Percentiles rank a stretch among this genome's conserved stretches.
These are phyloP conservation scores for Withania somnifera DNA, from an alignment of 305 asterid genomes.

Conservation along the genomic window DNA sequence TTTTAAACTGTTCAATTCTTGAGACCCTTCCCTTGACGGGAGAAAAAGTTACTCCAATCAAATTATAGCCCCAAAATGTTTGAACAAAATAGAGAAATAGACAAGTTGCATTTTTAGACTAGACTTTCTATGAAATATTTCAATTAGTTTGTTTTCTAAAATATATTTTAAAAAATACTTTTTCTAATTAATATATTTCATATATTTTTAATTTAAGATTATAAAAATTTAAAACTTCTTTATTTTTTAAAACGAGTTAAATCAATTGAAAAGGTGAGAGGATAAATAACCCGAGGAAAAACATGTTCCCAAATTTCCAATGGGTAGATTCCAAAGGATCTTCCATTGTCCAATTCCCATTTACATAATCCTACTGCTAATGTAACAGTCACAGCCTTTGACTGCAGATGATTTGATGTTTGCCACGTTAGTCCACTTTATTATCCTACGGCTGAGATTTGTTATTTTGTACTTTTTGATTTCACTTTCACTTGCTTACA, in stretches of 20 bases:
- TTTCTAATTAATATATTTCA: too few species aligned
- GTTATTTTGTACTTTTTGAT: not conserved
- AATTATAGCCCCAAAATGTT: not conserved
- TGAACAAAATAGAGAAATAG: not conserved
- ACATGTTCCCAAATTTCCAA: not conserved
- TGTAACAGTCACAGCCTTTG: constrained; percentile 4
- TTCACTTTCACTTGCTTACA: not conserved
- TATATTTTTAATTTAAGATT: too few species aligned
- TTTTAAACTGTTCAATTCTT: not conserved
- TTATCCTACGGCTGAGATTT: not conserved
- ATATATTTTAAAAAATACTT: too few species aligned
- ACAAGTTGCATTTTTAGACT: not conserved
- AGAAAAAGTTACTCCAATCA: not conserved
- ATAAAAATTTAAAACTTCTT: too few species aligned
- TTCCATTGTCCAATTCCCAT: constrained; percentile 16
- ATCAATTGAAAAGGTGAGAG: not conserved
- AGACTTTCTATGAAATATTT: too few species aligned
- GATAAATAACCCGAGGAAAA: not conserved
- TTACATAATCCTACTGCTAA: not conserved
- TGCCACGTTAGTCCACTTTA: not conserved
- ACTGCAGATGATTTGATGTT: not conserved
- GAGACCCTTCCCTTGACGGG: not conserved
- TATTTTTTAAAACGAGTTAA: too few species aligned
- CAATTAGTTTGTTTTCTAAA: too few species aligned
- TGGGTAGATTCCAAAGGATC: constrained; percentile 32